These are phyloP conservation scores for Acanthamoeba lenticulata DNA, from an alignment of 208 protist genomes.

Conservation along the genomic window DNA sequence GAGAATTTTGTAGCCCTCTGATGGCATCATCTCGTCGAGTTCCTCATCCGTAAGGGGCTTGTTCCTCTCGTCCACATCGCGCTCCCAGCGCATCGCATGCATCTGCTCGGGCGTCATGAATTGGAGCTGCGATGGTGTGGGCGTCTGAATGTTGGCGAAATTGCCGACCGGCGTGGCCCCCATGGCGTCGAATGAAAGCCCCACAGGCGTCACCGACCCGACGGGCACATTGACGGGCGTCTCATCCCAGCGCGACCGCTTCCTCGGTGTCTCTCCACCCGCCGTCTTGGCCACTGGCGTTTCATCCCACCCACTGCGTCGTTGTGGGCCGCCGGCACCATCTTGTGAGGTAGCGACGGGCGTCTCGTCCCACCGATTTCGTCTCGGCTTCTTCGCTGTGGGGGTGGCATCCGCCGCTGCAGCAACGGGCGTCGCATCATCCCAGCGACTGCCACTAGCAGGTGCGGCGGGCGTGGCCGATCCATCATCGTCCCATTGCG, in stretches of 20 bases:
- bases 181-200: conserved; percentile 5
- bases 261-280: conserved; percentile 77
- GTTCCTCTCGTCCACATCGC: conserved; percentile 92
- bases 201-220: conserved; percentile 57
- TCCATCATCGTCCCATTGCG: conserved; percentile 45
- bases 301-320: conserved; percentile 70
- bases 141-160: conserved; percentile 70
- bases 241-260: conserved; percentile 87
- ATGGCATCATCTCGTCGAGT: conserved; percentile 89
- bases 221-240: conserved; percentile 71
- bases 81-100: conserved; percentile 73
- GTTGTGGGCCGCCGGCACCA: not conserved
- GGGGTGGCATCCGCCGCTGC: not conserved
- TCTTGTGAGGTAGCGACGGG: conserved; percentile 21
- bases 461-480: not conserved
- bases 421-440: not conserved
- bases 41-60: conserved; percentile 91
- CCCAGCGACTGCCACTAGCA: conserved; percentile 20
- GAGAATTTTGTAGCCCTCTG: conserved; percentile 88
- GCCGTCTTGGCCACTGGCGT: conserved; percentile 64
- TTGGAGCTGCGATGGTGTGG: conserved; percentile 3
- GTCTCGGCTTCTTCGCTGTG: conserved; percentile 11
- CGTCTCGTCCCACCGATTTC: conserved; percentile 84
- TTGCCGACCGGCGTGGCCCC: conserved; percentile 69
- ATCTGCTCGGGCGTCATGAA: conserved; percentile 84